Evolutionary conservation across 257 asterid species (phyloP), one percentile per base, ranked within the genome.

Genomic region (Petrea volubilis): DNA sequence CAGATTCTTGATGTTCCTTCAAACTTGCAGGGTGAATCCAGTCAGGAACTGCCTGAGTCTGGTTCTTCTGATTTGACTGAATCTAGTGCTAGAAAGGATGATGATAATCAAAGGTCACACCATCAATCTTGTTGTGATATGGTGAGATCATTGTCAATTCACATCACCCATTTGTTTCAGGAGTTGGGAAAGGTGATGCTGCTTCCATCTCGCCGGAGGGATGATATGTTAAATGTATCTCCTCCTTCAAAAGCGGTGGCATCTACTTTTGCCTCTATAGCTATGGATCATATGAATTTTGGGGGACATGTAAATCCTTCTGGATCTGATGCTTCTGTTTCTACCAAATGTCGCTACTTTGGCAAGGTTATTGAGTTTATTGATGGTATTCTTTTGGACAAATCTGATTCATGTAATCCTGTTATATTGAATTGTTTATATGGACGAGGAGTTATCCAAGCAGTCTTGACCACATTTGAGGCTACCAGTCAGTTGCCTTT

Each of bases 101-200:
- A 71, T 79, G 88, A 86, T 71, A 84, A 69, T 71, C 90, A 82
- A 78, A 88, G 85, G 80, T 90, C 98, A 43, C 87, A 84, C 79
- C 87, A 88, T 71, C 87, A 78, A 78, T 88, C 97, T 33, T 88
- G 90, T 47, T 81, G 95, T 81, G 98, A 90, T 74, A 93, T 93
- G 97, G 81, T 90, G 69, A 80, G 86, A 71, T 93, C 97, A 28
- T 83, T 93, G 60, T 90, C 97, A 43, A 82, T 90, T 83, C 98
- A 93, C 79, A 87, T 93, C 25, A 84, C 95, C 71, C 96, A 88
- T 89, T 86, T 93, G 85, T 90, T 88, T 86, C 98, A 87, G 79
- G 98, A 93, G 86, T 67, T 93, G 86, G 98, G 98, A 60, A 93
- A 93, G 83, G 92, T 83, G 21, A 93, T 93, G 98, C 80, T 93